These are phyloP conservation scores for Capronia epimyces DNA, from an alignment of 2,329 filamentous ascomycete genomes.

Conservation along the genomic window DNA sequence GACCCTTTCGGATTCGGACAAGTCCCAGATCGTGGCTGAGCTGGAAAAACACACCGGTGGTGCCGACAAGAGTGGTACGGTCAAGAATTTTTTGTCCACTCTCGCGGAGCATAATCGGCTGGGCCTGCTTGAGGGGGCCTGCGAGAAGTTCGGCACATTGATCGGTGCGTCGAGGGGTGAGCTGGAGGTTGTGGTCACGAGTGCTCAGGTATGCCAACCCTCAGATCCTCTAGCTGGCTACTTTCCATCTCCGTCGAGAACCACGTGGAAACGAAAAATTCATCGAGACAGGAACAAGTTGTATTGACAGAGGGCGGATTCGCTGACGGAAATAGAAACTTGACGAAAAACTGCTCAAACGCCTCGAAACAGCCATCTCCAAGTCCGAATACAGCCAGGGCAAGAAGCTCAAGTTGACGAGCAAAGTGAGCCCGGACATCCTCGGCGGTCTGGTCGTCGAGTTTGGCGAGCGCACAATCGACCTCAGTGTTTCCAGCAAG, in stretches of 20 bases:
- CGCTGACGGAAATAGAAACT: slow-evolving; percentile 57
- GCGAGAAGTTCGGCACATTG: slow-evolving; percentile 78
- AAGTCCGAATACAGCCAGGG: slow-evolving; percentile 87
- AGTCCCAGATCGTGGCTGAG: slow-evolving; percentile 78
- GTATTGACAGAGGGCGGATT: too few relatives aligned
- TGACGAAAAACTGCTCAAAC: slow-evolving; percentile 76
- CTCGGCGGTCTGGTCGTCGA: slow-evolving; percentile 91
- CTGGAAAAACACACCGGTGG: slow-evolving; percentile 74
- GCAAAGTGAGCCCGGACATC: slow-evolving; percentile 93
- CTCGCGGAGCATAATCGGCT: slow-evolving; percentile 97
- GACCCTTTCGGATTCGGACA: slow-evolving; percentile 72
- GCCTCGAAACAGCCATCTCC: slow-evolving; percentile 79
- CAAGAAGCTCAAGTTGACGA: slow-evolving; percentile 97
- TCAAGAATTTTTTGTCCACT: slow-evolving; percentile 89
- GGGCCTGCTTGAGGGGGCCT: slow-evolving; percentile 71
- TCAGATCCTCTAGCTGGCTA: not conserved
- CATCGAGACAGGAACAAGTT: too few relatives aligned
- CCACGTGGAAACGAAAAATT: too few relatives aligned
- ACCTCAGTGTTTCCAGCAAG: slow-evolving; percentile 90
- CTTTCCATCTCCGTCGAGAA: too few relatives aligned
- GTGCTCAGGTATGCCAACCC: slow-evolving; percentile 65
- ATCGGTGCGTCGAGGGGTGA: slow-evolving; percentile 88
- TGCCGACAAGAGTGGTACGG: slow-evolving; percentile 65
- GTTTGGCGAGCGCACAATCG: slow-evolving; percentile 95
- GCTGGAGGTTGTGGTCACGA: slow-evolving; percentile 87